A percentile compares a stretch with the other conserved stretches of the same genome.
These are phyloP conservation scores for Aureobasidium sp. DNA, from an alignment of 2,329 filamentous ascomycete genomes.

Conservation along the genomic window DNA sequence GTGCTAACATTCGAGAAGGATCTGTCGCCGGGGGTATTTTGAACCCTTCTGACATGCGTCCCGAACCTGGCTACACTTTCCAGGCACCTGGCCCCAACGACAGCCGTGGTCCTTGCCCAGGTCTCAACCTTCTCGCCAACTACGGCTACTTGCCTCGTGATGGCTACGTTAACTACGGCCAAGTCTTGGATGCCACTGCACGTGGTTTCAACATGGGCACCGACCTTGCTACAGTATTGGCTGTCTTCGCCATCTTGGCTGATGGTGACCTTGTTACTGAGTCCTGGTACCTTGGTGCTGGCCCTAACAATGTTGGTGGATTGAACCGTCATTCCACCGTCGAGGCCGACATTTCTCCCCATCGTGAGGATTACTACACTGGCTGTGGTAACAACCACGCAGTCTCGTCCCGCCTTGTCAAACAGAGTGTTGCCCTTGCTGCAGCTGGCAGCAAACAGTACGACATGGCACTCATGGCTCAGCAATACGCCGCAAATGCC, in stretches of 20 bases:
- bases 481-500: conserved; percentile 16
- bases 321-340: conserved; percentile 24
- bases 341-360: conserved; percentile 24
- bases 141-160: conserved; percentile 32
- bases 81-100: conserved; percentile 19
- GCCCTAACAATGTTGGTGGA: conserved; percentile 18
- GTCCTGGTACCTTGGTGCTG: conserved; percentile 21
- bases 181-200: conserved; percentile 25
- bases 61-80: conserved; percentile 22
- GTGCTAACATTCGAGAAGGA: conserved; percentile 15
- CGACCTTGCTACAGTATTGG: conserved; percentile 30
- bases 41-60: conserved; percentile 20
- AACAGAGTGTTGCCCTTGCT: conserved; percentile 22
- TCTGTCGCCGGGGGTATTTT: conserved; percentile 17
- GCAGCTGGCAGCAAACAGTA: conserved; percentile 19
- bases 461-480: conserved; percentile 20
- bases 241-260: conserved; percentile 23
- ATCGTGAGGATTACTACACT: conserved; percentile 27
- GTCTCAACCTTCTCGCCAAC: conserved; percentile 33
- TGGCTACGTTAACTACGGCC: conserved; percentile 28
- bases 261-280: conserved; percentile 21
- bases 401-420: conserved; percentile 22
- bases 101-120: conserved; percentile 29
- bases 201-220: conserved; percentile 31
- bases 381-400: conserved; percentile 26